Evolutionary conservation across 225 moss, liverwort and hornwort genomes (phyloP).

Genomic region (Asterella californica): DNA sequence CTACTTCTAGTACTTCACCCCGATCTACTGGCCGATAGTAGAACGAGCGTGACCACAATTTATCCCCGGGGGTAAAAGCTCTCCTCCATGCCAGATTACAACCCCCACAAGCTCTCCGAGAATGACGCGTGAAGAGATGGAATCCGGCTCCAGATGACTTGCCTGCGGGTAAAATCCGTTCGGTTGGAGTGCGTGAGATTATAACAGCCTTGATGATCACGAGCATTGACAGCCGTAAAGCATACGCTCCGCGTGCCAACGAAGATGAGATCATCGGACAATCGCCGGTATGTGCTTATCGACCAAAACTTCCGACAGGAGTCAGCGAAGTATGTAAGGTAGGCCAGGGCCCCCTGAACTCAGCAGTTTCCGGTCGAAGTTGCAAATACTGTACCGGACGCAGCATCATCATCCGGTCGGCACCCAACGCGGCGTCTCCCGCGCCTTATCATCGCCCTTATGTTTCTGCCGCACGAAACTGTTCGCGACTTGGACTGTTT

Average conservation of each 20-base stretch:
- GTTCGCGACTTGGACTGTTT: too few relatives aligned
- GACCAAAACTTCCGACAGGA: constrained; percentile 14
- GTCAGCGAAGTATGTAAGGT: background rate
- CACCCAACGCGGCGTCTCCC: background rate
- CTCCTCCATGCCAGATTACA: too few relatives aligned
- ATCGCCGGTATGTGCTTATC: background rate
- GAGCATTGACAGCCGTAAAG: background rate
- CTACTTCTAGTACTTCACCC: background rate
- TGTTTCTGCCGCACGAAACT: too few relatives aligned
- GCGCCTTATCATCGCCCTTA: too few relatives aligned
- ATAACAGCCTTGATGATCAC: background rate
- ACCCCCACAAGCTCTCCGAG: too few relatives aligned
- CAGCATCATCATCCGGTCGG: background rate
- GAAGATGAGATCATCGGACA: background rate
- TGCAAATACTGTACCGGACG: background rate
- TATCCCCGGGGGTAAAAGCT: too few relatives aligned
- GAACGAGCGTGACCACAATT: background rate
- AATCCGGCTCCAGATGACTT: background rate
- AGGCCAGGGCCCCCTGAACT: constrained; percentile 1
- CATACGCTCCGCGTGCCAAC: background rate
- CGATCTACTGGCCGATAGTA: background rate
- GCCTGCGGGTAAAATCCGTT: background rate
- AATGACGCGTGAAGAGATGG: too few relatives aligned
- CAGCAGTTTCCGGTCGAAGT: background rate
- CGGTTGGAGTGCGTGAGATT: background rate